Evolutionary conservation across 1,139 yeast genomes (phyloP), one percentile per base, ranked within the genome.

Genomic region (Lodderomyces beijingensis): DNA sequence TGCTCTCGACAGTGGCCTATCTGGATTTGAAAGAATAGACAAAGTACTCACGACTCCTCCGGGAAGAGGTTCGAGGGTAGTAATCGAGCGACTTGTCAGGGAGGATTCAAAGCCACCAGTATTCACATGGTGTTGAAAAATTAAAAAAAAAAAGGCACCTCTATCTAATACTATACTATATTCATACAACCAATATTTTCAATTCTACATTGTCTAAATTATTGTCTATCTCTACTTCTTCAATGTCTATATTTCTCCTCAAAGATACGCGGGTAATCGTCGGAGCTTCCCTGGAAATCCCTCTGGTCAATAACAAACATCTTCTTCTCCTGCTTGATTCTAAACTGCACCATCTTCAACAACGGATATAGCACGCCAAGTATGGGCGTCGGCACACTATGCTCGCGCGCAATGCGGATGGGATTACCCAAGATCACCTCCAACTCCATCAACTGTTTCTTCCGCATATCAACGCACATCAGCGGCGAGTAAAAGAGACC

Each of bases 391-490:
- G 57, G 50, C n/a, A 84, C 74, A 3, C 67, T 65, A 39, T 76
- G 69, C 35, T 62, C 62, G 30, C 62, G 52, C 2, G 88, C 91
- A 32, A 77, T 61, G 27, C 66, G 65, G 41, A 85, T 56, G 0
- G 91, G 87, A 49, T 79, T 82, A 2, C 91, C 89, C 34, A 83
- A 59, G 40, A 85, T 78, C 15, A 75, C 77, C 48, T 82, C 88
- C 33, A 79, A 58, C 54, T 85, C 94, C 49, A 82, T 69, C 37
- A 79, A 77, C 46, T 81, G 82, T 14, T 77, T 77, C 54, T 81
- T 80, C 38, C 83, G 70, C 19, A 71, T 64, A 52, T 83, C 94
- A 10, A 83, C 77, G 43, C 77, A 69, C 88, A 81, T 82, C 13
- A 88, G 79, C 1, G 91, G 91, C 25, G 70, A 59, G 50, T 79